phyloP scores from a whole-genome alignment of 2,329 filamentous ascomycete species.

The Beauveria varroae region DNA sequence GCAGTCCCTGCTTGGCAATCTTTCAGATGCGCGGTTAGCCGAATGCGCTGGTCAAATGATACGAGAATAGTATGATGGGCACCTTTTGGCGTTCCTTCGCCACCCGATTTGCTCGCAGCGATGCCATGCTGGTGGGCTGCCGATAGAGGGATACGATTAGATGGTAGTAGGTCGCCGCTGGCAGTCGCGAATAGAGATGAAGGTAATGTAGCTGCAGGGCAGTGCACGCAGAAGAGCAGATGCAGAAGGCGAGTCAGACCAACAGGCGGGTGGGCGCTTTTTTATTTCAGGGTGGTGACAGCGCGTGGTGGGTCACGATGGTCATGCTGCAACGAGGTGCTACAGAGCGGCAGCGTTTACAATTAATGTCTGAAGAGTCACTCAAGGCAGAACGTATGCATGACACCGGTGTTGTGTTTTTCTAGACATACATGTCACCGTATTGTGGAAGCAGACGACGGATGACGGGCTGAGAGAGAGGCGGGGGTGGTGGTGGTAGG shows the following conservation, averaged over 20 bases:
- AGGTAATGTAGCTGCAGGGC: too few species aligned
- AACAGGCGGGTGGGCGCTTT: constrained; percentile 1
- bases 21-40: constrained; percentile 20
- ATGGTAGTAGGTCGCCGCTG: background rate
- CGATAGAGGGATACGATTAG: background rate
- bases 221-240: background rate
- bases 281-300: background rate
- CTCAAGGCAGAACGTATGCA: background rate
- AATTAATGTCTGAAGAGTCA: background rate
- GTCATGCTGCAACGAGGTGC: background rate
- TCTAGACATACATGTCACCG: background rate
- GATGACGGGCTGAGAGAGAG: background rate
- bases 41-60: background rate
- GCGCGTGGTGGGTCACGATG: background rate
- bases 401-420: background rate
- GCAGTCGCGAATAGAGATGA: background rate
- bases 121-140: constrained; percentile 14
- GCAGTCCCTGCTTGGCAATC: constrained; percentile 48
- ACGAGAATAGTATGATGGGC: background rate
- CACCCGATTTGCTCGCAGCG: constrained; percentile 21
- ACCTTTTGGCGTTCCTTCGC: constrained; percentile 25
- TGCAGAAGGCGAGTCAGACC: background rate
- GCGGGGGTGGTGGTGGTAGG: background rate
- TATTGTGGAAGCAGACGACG: background rate
- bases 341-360: background rate